Conservation (phyloP, 2,329 filamentous ascomycete genomes). For the Verticillium isaacii region DNA sequence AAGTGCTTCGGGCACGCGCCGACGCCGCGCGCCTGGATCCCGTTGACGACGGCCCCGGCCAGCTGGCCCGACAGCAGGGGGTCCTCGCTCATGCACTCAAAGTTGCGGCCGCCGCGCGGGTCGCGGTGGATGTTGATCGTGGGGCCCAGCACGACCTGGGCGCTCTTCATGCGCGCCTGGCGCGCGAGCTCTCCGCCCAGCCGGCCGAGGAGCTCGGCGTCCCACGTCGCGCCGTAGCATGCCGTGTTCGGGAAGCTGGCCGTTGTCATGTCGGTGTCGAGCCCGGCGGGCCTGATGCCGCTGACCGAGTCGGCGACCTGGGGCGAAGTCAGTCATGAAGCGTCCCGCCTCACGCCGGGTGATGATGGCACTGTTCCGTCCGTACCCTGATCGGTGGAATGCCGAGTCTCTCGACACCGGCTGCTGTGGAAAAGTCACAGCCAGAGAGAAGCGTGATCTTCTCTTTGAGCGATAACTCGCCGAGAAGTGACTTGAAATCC, state of each 20-base stretch:
- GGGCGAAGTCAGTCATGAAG: neutral
- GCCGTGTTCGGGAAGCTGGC: slow-evolving; percentile 14
- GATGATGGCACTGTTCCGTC: neutral
- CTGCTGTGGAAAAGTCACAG: slow-evolving; percentile 11
- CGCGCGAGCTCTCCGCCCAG: slow-evolving; percentile 10
- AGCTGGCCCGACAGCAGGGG: slow-evolving; percentile 35
- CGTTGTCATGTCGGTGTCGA: slow-evolving; percentile 10
- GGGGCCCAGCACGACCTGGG: slow-evolving; percentile 67
- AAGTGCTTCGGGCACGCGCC: slow-evolving; percentile 34
- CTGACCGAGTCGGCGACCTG: slow-evolving; percentile 13
- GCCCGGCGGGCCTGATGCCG: slow-evolving; percentile 9
- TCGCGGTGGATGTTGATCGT: slow-evolving; percentile 40
- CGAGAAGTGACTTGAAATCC: slow-evolving; percentile 5
- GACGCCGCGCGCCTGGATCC: slow-evolving; percentile 29
- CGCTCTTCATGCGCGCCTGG: slow-evolving; percentile 47
- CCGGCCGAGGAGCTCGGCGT: slow-evolving; percentile 9
- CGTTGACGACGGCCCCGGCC: slow-evolving; percentile 32
- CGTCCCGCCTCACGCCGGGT: too few relatives aligned
- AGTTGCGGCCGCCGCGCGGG: slow-evolving; percentile 36
- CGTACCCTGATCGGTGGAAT: slow-evolving; percentile 10
- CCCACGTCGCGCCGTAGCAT: slow-evolving; percentile 14
- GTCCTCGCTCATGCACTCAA: slow-evolving; percentile 38
- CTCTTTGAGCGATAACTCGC: slow-evolving; percentile 7
- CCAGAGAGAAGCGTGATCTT: slow-evolving; percentile 11
- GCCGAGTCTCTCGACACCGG: slow-evolving; percentile 8